These are phyloP conservation scores for Daldinia decipiens DNA, from an alignment of 495 filamentous ascomycete genomes.

Conservation along the genomic window DNA sequence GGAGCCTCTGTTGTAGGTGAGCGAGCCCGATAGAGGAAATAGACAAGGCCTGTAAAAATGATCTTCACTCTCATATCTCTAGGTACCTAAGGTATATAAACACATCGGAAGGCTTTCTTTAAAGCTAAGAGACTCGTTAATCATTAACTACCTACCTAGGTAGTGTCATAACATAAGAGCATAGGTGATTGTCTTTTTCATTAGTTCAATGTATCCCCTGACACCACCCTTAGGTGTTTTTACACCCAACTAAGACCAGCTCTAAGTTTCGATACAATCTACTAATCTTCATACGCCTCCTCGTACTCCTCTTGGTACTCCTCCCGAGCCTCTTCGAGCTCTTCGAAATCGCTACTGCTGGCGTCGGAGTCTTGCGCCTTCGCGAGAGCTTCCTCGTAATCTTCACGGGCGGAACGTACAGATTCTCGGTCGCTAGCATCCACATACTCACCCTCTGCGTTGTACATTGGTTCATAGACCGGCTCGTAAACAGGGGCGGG, in stretches of 20 bases:
- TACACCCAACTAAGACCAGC: not conserved
- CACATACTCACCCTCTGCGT: slow-evolving; percentile 53
- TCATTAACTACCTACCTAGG: no score
- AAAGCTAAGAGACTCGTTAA: not conserved
- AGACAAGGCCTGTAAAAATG: not conserved
- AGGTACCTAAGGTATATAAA: not conserved
- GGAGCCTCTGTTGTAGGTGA: not conserved
- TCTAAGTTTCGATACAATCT: not conserved
- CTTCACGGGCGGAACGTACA: slow-evolving; percentile 50
- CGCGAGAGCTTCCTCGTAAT: slow-evolving; percentile 54
- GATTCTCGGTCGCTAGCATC: slow-evolving; percentile 55
- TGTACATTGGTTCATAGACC: slow-evolving; percentile 44
- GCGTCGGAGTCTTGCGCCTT: slow-evolving; percentile 50
- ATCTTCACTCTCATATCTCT: not conserved
- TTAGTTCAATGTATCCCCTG: not conserved
- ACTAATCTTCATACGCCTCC: slow-evolving; percentile 59
- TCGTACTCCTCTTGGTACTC: slow-evolving; percentile 62
- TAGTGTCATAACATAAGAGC: not conserved
- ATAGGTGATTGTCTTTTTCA: not conserved
- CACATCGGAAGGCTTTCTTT: not conserved
- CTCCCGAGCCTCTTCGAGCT: slow-evolving; percentile 55
- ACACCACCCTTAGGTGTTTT: not conserved
- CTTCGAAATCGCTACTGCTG: slow-evolving; percentile 57
- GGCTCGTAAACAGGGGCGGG: slow-evolving; percentile 29
- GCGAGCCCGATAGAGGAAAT: no score